Conservation (phyloP, 176 grass and related monocot genomes). For the Paspalum notatum region DNA sequence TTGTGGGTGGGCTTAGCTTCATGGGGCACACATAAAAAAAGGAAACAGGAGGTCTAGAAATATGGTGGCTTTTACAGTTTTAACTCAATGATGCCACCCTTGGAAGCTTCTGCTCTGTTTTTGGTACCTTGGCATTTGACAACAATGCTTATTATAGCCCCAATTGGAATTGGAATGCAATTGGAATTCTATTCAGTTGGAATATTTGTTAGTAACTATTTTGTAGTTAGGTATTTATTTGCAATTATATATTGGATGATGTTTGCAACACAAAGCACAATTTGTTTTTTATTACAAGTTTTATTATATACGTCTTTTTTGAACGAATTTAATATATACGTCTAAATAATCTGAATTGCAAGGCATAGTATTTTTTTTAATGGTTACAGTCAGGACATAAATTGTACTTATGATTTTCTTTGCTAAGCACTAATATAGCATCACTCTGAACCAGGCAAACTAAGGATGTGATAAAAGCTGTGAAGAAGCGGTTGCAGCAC, state of each 20-base stretch:
- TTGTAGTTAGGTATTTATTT: neutral
- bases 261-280: neutral
- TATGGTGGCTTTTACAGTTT: neutral
- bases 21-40: neutral
- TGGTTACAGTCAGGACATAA: neutral
- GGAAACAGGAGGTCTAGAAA: neutral
- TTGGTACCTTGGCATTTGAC: neutral
- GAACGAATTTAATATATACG: no score
- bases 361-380: neutral
- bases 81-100: neutral
- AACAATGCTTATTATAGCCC: neutral
- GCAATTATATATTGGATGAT: neutral
- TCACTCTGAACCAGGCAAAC: conserved; percentile 72
- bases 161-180: no score
- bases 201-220: neutral
- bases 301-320: neutral
- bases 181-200: neutral
- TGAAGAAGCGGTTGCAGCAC: conserved; percentile 85
- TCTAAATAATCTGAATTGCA: neutral
- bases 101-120: neutral
- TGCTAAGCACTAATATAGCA: conserved; percentile 21
- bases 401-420: conserved; percentile 16
- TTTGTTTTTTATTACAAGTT: neutral
- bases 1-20: neutral
- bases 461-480: conserved; percentile 84